Base-by-base conservation (phyloP, 352 stramenopile species). In the Thalassiosira pacifica region DNA sequence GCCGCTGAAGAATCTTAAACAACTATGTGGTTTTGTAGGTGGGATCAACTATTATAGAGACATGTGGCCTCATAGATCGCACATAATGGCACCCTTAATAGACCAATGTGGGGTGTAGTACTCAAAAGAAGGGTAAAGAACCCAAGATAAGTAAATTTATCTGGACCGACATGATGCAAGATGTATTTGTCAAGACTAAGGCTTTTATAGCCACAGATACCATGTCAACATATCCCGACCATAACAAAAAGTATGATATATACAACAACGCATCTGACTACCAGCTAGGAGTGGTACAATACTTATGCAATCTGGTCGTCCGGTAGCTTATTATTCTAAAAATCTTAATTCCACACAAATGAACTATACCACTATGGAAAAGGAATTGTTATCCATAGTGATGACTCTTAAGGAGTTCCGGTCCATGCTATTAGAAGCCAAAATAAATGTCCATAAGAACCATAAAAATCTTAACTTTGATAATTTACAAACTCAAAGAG, bases 391-490 rank as follows among this genome's bases (percentile, higher is more conserved):
- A 8, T 67, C 67, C 27, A 85, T 86, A 63, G 79, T 88, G n/a
- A 76, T 85, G 66, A 69, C 45, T 59, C 48, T 85, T 0, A 82
- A 83, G 66, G 76, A 85, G 45, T 91, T 85, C 57, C 45, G 79
- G 6, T 52, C 48, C 16, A 84, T 90, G 27, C 24, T 90, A 13
- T 53, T 77, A 31, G 80, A 80, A 65, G 37, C 27, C 27, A 73
- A 77, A 69, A 37, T 94, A 0, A 24, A 74, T 29, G 53, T 93
- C 4, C 77, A 83, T 31, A 94, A 81, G 18, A 84, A 94, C 37
- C 87, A 94, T 68, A 82, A 87, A 29, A 85, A 82, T 72, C 34
- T 86, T 0, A 74, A 59, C 0, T 85, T 76, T 72, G 32, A 70
- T 5, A 86, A 81, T 63, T 19, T 89, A 0, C 48, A 70, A 11